These are phyloP conservation scores for Elsinoe ampelina DNA, from an alignment of 2,329 filamentous ascomycete species.

Conservation along the genomic window DNA sequence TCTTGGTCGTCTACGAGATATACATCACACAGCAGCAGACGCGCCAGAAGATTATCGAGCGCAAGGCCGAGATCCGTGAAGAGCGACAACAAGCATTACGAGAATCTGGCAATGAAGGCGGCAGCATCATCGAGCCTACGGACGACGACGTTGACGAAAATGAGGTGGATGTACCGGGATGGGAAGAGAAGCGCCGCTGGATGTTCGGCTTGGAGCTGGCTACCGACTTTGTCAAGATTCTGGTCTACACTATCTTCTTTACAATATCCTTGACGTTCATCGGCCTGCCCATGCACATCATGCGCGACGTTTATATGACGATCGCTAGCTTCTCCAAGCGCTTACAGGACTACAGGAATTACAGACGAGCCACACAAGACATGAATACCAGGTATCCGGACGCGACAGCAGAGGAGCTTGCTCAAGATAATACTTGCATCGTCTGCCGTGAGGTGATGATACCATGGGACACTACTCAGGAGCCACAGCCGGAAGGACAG, in stretches of 20 bases:
- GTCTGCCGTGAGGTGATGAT: constrained; percentile 96
- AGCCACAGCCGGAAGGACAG: constrained; percentile 26
- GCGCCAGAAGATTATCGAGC: constrained; percentile 55
- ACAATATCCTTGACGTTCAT: constrained; percentile 88
- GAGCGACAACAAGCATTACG: constrained; percentile 34
- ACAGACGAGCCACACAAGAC: constrained; percentile 81
- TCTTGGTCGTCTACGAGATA: constrained; percentile 67
- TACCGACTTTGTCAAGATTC: constrained; percentile 78
- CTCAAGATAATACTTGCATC: constrained; percentile 86
- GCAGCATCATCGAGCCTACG: constrained; percentile 37
- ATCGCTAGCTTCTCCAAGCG: constrained; percentile 84
- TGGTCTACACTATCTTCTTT: constrained; percentile 87
- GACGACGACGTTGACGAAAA: constrained; percentile 81
- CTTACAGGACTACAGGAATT: constrained; percentile 78
- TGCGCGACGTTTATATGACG: constrained; percentile 90
- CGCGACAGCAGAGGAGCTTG: constrained; percentile 76
- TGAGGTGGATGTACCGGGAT: constrained; percentile 89
- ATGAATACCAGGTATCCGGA: constrained; percentile 90
- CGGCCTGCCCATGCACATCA: constrained; percentile 90
- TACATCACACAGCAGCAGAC: constrained; percentile 68
- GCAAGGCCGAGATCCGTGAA: constrained; percentile 55
- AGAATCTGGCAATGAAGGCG: constrained; percentile 31
- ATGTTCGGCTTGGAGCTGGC: constrained; percentile 75
- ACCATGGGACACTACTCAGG: constrained; percentile 53
- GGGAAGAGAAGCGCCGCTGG: constrained; percentile 93